Evolutionary conservation across 2,329 filamentous ascomycete species (phyloP).

Genomic region (Cercospora canescens): DNA sequence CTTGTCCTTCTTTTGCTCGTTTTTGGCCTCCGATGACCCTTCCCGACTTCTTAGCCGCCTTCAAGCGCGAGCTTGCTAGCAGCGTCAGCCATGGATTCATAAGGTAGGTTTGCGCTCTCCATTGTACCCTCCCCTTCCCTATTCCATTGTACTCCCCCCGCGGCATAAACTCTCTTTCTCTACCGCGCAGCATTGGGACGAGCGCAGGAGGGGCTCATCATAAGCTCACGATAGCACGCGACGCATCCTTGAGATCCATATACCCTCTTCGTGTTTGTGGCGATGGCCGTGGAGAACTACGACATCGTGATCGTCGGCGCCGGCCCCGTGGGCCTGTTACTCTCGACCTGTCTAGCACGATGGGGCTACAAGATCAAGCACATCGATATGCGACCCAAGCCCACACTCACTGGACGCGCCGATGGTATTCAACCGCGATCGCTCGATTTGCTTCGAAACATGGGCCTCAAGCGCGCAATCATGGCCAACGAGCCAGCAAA

Average conservation of each 20-base stretch:
- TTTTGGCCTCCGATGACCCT: constrained; percentile 1
- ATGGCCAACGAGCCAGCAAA: constrained; percentile 87
- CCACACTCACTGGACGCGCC: constrained; percentile 81
- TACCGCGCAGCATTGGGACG: not conserved
- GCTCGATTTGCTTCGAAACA: constrained; percentile 81
- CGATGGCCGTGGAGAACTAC: constrained; percentile 49
- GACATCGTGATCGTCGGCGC: constrained; percentile 83
- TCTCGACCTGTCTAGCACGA: constrained; percentile 82
- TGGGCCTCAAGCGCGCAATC: constrained; percentile 83
- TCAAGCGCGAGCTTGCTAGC: not conserved
- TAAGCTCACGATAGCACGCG: not conserved
- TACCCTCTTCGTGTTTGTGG: not conserved
- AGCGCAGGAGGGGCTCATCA: not conserved
- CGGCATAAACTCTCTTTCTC: not conserved
- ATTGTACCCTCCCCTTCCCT: not conserved
- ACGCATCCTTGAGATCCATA: not conserved
- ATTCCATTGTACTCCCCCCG: not conserved
- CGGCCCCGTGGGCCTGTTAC: constrained; percentile 82
- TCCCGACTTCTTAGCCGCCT: constrained; percentile 9
- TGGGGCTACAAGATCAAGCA: constrained; percentile 97
- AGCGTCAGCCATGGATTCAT: not conserved
- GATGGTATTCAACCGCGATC: constrained; percentile 92
- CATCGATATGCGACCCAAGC: constrained; percentile 85
- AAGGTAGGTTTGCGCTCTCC: constrained; percentile 5
- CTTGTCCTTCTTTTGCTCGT: not conserved